Base-by-base conservation (phyloP, 2,329 filamentous ascomycete species). In the Didymella sp. region DNA sequence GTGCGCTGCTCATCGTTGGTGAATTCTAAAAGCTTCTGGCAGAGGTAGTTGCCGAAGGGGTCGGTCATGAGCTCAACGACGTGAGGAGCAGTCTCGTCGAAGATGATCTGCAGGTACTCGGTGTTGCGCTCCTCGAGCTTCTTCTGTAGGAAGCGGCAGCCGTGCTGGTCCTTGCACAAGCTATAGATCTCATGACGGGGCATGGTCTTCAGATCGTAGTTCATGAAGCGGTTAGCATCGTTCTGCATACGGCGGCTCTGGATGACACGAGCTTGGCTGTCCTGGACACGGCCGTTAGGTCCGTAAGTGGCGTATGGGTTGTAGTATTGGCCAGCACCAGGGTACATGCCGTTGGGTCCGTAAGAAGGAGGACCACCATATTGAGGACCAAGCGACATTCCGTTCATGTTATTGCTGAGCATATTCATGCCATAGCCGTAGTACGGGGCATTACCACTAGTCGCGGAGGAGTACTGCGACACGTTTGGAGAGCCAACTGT, bases 21-120 rank as follows among this genome's bases (percentile, higher is more conserved):
- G 77, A 89, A 96, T 79, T 99, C 95, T 28, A 99, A 85, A 61
- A 99, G 83, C 84, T 98, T 99, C 82, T 99, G 95, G 82, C 94
- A 98, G 66, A 99, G 87, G 78, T 99, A 99, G 82, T 99, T 99
- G 76, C 95, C 95, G 77, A 99, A 99, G 9, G 95, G 94, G 78
- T 99, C 84, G 59, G 92, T 97, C 95, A 99, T 99, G 64, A 99
- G 84, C 81, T 99, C 95, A 62, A 96, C 89, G 67, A 99, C 93
- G 76, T 98, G 92, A 72, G 90, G 85, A 73, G 94, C 92, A 50
- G 93, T 96, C 81, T 99, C 95, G 27, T 89, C 82, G 83, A 96
- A 99, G 76, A 99, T 98, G 82, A 93, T 88, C 76, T 96, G 90
- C 48, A 97, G 85, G 70, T 96, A 87, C 25, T 94, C 89, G 5